Percentiles rank a stretch among this genome's conserved stretches.
Conservation (phyloP, 1,284 basidiomycete species). For the Lentinula novae-zelandiae region DNA sequence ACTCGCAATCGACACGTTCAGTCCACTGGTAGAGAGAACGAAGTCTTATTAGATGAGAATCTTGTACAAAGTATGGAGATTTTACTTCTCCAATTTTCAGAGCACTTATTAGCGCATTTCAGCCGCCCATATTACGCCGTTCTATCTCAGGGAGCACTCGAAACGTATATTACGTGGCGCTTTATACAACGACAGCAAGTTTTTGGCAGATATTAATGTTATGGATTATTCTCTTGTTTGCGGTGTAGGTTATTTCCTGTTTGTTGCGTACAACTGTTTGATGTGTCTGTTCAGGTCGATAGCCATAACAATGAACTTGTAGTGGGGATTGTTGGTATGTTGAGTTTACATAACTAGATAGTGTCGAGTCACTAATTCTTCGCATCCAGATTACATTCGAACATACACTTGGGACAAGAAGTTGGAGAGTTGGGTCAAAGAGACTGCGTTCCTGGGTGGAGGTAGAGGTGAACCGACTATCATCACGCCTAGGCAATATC, state of each 20-base stretch:
- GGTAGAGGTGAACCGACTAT: conserved; percentile 89
- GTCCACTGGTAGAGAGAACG: conserved; percentile 87
- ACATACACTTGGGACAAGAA: conserved; percentile 99
- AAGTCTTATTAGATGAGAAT: conserved; percentile 93
- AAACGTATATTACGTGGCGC: conserved; percentile 91
- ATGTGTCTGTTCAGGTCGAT: conserved; percentile 52
- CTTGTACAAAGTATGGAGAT: conserved; percentile 68
- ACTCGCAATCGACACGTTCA: conserved; percentile 90
- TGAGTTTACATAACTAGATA: background rate
- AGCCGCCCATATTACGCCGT: conserved; percentile 75
- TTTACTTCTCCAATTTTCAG: conserved; percentile 4
- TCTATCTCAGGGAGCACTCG: conserved; percentile 93
- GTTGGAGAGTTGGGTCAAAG: conserved; percentile 96
- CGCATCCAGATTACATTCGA: conserved; percentile 76
- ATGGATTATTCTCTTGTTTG: conserved; percentile 99
- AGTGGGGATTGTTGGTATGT: conserved; percentile 92
- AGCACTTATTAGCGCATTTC: conserved; percentile 14
- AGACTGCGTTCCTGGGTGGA: conserved; percentile 83
- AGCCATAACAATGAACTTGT: conserved; percentile 80
- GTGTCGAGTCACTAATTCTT: conserved; percentile 3
- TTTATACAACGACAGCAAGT: conserved; percentile 92
- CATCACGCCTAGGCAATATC: conserved; percentile 83
- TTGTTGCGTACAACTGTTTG: background rate
- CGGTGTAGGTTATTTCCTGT: conserved; percentile 46
- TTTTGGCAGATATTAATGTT: conserved; percentile 92